Percentiles rank a stretch among this genome's conserved stretches.
phyloP scores from a whole-genome alignment of 2,329 filamentous ascomycete species.

The Aspergillus novoparasiticus region DNA sequence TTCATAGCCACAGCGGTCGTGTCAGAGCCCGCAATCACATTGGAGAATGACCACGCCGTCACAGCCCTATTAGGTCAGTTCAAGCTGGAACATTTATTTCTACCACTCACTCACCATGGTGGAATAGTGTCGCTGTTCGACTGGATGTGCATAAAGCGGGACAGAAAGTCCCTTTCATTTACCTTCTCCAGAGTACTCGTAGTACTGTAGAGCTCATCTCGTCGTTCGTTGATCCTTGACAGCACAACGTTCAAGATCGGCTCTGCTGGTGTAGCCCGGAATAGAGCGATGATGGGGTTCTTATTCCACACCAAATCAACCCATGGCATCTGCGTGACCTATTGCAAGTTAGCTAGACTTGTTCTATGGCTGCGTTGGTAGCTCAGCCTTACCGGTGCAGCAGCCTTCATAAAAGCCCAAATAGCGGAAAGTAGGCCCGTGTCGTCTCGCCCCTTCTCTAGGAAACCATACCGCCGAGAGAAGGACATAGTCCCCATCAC shows the following conservation, averaged over 20 bases:
- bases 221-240: constrained; percentile 3
- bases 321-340: constrained; percentile 70
- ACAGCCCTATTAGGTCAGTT: constrained; percentile 65
- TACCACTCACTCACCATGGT: constrained; percentile 70
- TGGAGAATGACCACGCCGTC: constrained; percentile 60
- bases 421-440: constrained; percentile 72
- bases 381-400: constrained; percentile 1
- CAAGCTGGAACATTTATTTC: constrained; percentile 39
- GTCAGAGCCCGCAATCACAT: constrained; percentile 64
- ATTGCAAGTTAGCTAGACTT: background rate
- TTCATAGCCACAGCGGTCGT: constrained; percentile 74
- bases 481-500: constrained; percentile 79
- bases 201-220: background rate
- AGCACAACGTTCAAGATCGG: background rate
- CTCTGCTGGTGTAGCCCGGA: background rate
- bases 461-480: constrained; percentile 72
- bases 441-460: constrained; percentile 74
- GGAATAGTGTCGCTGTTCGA: constrained; percentile 20
- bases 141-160: background rate
- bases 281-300: constrained; percentile 8
- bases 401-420: constrained; percentile 7
- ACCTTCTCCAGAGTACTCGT: background rate
- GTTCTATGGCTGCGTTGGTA: background rate
- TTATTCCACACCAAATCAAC: constrained; percentile 58
- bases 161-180: constrained; percentile 4